phyloP scores from a whole-genome alignment of 495 filamentous ascomycete genomes.

The Penicillium goetzii region DNA sequence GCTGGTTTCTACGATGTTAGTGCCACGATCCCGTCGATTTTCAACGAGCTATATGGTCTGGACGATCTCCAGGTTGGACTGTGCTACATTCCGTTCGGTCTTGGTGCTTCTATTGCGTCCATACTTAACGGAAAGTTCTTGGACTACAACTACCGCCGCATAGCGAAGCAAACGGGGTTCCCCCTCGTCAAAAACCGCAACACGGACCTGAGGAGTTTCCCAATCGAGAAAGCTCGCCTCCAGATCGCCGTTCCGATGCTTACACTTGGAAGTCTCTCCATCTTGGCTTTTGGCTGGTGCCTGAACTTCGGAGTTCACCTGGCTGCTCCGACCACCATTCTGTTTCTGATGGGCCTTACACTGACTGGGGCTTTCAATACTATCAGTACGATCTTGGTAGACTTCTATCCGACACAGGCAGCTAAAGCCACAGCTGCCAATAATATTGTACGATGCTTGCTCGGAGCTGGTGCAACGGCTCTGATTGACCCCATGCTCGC shows the following conservation, averaged over 20 bases:
- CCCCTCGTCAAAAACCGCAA: conserved; percentile 54
- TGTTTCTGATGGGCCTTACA: conserved; percentile 61
- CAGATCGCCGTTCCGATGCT: conserved; percentile 51
- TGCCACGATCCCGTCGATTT: conserved; percentile 50
- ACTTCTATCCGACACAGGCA: conserved; percentile 64
- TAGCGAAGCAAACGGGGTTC: conserved; percentile 45
- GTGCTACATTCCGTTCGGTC: conserved; percentile 50
- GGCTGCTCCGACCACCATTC: conserved; percentile 54
- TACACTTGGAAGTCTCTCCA: conserved; percentile 38
- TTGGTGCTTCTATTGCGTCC: conserved; percentile 75
- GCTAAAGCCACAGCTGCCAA: conserved; percentile 71
- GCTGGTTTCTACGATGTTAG: conserved; percentile 43
- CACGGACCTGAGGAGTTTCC: conserved; percentile 59
- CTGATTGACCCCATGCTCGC: conserved; percentile 67
- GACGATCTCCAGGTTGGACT: conserved; percentile 56
- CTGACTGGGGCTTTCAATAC: conserved; percentile 62
- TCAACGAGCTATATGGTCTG: conserved; percentile 45
- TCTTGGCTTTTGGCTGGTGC: conserved; percentile 47
- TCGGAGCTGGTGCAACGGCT: conserved; percentile 69
- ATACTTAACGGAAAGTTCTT: conserved; percentile 85
- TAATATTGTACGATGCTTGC: conserved; percentile 68
- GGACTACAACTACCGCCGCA: conserved; percentile 51
- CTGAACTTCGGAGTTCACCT: conserved; percentile 42
- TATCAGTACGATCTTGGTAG: conserved; percentile 64
- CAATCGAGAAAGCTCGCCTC: conserved; percentile 66